Base-by-base conservation (phyloP, 441 rosid genomes). In the Theobroma grandiflorum region DNA sequence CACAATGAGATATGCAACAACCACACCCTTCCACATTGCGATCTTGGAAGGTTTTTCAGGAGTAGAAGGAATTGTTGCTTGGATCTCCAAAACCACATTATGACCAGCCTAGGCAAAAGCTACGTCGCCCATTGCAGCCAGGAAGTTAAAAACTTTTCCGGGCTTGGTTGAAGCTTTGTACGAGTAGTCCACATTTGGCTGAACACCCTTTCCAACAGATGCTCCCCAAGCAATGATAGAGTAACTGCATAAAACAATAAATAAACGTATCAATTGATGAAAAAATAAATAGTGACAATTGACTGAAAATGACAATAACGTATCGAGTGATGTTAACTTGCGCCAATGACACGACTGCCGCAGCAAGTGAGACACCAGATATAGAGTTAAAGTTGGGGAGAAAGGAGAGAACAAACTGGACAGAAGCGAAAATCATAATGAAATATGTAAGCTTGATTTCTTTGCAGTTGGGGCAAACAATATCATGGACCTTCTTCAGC, bases 81-180 rank as follows among this genome's bases (percentile, higher is more conserved):
- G 99, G 78, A 95, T 94, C 87, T 95, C 99, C 76, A 94, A 52
- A 11, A 91, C 98, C 49, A 95, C 95, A 62, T 89, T 94, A 82
- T 95, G 98, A 6, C 97, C 97, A 0, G 99, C 99, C 63, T 89
- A 95, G 0, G 98, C 93, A 77, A 95, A 95, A 57, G 93, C 95
- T 38, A 94, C 88, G 14, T 90, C 98, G 6, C 96, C 99, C 76
- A 95, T 68, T 14, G 87, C 96, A 18, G 87, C 88, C 33, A 95
- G 84, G 89, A 92, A 92, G 77, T 88, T 79, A 66, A 94, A 90
- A 15, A 90, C 37, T 49, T 22, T 45, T 1, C 84, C 94, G 0
- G 87, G 18, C 42, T 8, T 62, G 0, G 91, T 85, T 26, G 88
- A 57, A 8, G 92, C 89, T 64, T 76, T 90, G 83, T 76, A 88